These are phyloP conservation scores for Stentor coeruleus DNA, from an alignment of 73 alveolate species.

Conservation along the genomic window DNA sequence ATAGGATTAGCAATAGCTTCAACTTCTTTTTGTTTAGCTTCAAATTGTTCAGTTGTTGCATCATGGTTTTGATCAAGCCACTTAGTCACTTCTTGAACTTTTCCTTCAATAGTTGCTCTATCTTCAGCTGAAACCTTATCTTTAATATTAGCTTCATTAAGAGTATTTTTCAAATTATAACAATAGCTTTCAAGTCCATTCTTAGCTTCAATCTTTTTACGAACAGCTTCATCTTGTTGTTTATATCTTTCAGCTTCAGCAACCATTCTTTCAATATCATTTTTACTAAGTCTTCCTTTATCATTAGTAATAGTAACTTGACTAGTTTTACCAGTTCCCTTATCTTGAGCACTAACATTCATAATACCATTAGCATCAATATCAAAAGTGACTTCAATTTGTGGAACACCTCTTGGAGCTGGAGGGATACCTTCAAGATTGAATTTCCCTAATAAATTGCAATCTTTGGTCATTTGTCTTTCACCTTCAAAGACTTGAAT, in stretches of 20 bases:
- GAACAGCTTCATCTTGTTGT: constrained; percentile 74
- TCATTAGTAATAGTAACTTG: constrained; percentile 95
- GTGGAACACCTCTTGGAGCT: constrained; percentile 95
- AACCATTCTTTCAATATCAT: constrained; percentile 77
- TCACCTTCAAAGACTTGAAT: constrained; percentile 99
- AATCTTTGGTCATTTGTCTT: constrained; percentile 91
- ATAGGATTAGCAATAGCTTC: constrained; percentile 79
- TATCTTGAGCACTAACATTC: constrained; percentile 69
- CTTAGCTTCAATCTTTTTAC: constrained; percentile 80
- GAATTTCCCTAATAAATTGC: constrained; percentile 94
- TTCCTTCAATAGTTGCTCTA: constrained; percentile 44
- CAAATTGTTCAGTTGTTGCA: constrained; percentile 64
- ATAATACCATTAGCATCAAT: constrained; percentile 90
- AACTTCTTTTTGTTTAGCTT: constrained; percentile 72
- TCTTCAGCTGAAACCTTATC: constrained; percentile 77
- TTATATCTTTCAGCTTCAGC: constrained; percentile 86
- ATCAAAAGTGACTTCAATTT: constrained; percentile 83
- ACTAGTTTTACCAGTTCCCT: constrained; percentile 71
- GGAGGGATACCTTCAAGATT: constrained; percentile 91
- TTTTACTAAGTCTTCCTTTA: constrained; percentile 84
- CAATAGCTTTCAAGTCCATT: constrained; percentile 79
- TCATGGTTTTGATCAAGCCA: constrained; percentile 73
- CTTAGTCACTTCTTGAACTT: constrained; percentile 32
- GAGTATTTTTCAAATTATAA: constrained; percentile 73
- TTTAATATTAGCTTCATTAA: constrained; percentile 82